Percentiles rank a stretch among this genome's conserved stretches.
These are phyloP conservation scores for Farysia itapuensis DNA, from an alignment of 1,284 basidiomycete genomes.

Conservation along the genomic window DNA sequence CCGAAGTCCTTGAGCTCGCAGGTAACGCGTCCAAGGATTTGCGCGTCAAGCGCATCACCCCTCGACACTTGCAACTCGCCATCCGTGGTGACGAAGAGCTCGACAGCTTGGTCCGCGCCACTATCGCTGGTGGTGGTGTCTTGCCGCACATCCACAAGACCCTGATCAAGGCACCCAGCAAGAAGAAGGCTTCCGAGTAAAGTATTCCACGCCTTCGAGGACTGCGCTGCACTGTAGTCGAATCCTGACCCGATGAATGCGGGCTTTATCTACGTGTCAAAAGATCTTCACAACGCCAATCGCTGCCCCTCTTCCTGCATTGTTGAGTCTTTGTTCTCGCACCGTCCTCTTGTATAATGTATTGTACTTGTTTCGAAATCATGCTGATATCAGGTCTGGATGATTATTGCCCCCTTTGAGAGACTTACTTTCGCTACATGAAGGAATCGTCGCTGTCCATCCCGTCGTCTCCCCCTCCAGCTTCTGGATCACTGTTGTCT, in stretches of 20 bases:
- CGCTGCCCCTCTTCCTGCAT: not conserved
- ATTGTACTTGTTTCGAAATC: slow-evolving; percentile 1
- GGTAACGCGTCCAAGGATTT: slow-evolving; percentile 97
- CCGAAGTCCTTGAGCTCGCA: slow-evolving; percentile 88
- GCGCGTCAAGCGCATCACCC: slow-evolving; percentile 92
- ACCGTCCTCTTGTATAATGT: slow-evolving; percentile 1
- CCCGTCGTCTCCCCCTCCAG: slow-evolving; percentile 31
- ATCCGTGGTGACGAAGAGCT: slow-evolving; percentile 96
- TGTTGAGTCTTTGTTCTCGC: no score
- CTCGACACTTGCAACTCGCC: slow-evolving; percentile 85
- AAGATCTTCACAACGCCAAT: no score
- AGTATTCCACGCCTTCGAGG: no score
- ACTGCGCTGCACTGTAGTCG: not conserved
- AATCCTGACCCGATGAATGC: not conserved
- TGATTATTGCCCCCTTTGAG: not conserved
- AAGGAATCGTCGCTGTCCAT: slow-evolving; percentile 52
- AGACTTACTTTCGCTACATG: slow-evolving; percentile 27
- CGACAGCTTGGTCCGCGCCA: slow-evolving; percentile 65
- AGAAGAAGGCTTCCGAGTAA: slow-evolving; percentile 31
- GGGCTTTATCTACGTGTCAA: not conserved
- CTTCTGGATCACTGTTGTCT: slow-evolving; percentile 7
- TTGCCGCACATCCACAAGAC: slow-evolving; percentile 93
- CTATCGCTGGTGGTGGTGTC: slow-evolving; percentile 79
- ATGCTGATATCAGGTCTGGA: not conserved
- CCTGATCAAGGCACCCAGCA: slow-evolving; percentile 44